A percentile compares a stretch with the other conserved stretches of the same genome.
Evolutionary conservation across 2,329 filamentous ascomycete species (phyloP).

Genomic region (Colletotrichum destructivum): DNA sequence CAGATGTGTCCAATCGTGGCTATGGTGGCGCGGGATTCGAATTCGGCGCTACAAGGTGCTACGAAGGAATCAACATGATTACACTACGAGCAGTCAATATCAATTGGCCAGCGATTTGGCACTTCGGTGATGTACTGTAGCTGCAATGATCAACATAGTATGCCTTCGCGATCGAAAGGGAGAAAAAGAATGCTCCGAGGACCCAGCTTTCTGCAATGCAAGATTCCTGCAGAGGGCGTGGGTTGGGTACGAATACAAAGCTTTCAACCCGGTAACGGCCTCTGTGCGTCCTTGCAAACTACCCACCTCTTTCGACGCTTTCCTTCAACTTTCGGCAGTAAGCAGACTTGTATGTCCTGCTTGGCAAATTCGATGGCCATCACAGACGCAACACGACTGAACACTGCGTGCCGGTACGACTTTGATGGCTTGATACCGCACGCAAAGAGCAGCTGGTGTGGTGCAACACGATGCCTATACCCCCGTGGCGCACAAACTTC

Average conservation of each 20-base stretch:
- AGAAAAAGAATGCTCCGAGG: constrained; percentile 16
- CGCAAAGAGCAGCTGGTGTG: constrained; percentile 18
- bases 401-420: neutral
- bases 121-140: too few species aligned
- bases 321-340: neutral
- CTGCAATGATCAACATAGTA: neutral
- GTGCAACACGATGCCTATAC: constrained; percentile 7
- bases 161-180: neutral
- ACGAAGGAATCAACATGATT: neutral
- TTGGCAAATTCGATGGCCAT: constrained; percentile 10
- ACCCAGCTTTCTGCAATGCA: constrained; percentile 30
- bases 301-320: constrained; percentile 1
- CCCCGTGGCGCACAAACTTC: constrained; percentile 34
- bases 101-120: too few species aligned
- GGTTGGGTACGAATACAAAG: neutral
- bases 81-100: too few species aligned
- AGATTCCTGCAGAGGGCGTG: constrained; percentile 24
- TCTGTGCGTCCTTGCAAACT: neutral
- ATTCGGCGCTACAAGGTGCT: neutral
- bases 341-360: neutral
- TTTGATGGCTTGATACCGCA: neutral
- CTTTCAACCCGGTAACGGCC: neutral
- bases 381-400: constrained; percentile 3
- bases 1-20: too few species aligned
- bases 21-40: too few species aligned